Evolutionary conservation across 1,284 basidiomycete genomes (phyloP).

Genomic region (Ganoderma boninense): DNA sequence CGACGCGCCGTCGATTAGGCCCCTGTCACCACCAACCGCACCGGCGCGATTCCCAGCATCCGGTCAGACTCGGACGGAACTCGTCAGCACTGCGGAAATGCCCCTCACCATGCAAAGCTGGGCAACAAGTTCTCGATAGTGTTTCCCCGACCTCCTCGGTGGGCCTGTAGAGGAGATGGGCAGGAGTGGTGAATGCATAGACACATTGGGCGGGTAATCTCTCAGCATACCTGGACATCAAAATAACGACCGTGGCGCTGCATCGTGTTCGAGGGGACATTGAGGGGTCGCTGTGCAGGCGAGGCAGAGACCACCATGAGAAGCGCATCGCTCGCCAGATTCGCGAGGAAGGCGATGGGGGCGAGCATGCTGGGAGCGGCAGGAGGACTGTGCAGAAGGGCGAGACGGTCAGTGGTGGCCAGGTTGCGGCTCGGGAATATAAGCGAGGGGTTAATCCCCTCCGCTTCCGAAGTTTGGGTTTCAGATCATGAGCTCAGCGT

Average conservation of each 20-base stretch:
- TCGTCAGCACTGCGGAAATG: neutral
- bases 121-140: conserved; percentile 75
- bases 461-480: neutral
- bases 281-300: conserved; percentile 30
- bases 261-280: neutral
- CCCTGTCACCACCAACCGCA: conserved; percentile 50
- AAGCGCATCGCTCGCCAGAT: conserved; percentile 32
- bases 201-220: conserved; percentile 22
- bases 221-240: conserved; percentile 41
- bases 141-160: conserved; percentile 80
- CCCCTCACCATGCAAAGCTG: conserved; percentile 74
- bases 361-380: conserved; percentile 30
- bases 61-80: conserved; percentile 11
- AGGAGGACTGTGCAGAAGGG: neutral
- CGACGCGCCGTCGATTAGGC: conserved; percentile 75
- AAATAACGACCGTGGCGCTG: conserved; percentile 33
- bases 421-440: neutral
- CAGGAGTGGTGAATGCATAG: conserved; percentile 23
- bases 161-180: conserved; percentile 57
- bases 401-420: neutral
- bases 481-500: neutral
- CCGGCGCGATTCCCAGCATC: neutral
- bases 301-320: conserved; percentile 32
- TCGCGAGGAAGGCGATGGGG: conserved; percentile 30
- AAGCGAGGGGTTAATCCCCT: conserved; percentile 7